phyloP scores from a whole-genome alignment of 2,329 filamentous ascomycete genomes.

The Shiraia bambusicola region DNA sequence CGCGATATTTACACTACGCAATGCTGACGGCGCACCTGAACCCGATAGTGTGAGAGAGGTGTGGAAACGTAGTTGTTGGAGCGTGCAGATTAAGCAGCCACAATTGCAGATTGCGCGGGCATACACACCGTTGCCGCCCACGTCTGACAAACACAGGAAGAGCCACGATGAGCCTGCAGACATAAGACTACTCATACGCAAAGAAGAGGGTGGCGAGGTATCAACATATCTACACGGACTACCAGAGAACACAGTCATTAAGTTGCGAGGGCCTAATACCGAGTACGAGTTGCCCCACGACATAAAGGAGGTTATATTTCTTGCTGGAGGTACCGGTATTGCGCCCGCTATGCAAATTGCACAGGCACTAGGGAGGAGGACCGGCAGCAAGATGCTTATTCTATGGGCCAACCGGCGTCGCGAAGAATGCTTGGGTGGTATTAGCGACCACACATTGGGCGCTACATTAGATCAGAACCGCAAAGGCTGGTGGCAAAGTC shows the following conservation, averaged over 20 bases:
- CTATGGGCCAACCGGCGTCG: conserved; percentile 77
- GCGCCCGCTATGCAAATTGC: conserved; percentile 84
- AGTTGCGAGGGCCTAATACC: conserved; percentile 75
- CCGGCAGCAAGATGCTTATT: conserved; percentile 60
- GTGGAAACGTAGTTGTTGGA: conserved; percentile 73
- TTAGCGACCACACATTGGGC: conserved; percentile 49
- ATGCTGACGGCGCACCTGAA: conserved; percentile 26
- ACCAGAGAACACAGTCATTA: conserved; percentile 62
- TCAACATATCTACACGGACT: conserved; percentile 75
- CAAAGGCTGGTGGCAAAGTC: conserved; percentile 31
- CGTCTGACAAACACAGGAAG: conserved; percentile 33
- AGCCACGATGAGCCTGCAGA: conserved; percentile 38
- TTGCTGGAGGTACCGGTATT: conserved; percentile 91
- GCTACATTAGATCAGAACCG: conserved; percentile 9
- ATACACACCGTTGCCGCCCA: conserved; percentile 82
- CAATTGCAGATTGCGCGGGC: conserved; percentile 87
- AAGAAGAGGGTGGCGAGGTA: conserved; percentile 78
- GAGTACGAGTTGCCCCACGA: conserved; percentile 63
- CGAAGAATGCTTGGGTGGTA: conserved; percentile 65
- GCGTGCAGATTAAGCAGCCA: conserved; percentile 91
- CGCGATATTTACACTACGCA: conserved; percentile 67
- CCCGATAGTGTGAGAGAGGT: conserved; percentile 34
- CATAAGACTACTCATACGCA: conserved; percentile 76
- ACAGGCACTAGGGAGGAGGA: conserved; percentile 57
- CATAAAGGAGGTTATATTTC: conserved; percentile 68